Conservation (phyloP, 2,329 filamentous ascomycete species). For the Helotiales sp. region DNA sequence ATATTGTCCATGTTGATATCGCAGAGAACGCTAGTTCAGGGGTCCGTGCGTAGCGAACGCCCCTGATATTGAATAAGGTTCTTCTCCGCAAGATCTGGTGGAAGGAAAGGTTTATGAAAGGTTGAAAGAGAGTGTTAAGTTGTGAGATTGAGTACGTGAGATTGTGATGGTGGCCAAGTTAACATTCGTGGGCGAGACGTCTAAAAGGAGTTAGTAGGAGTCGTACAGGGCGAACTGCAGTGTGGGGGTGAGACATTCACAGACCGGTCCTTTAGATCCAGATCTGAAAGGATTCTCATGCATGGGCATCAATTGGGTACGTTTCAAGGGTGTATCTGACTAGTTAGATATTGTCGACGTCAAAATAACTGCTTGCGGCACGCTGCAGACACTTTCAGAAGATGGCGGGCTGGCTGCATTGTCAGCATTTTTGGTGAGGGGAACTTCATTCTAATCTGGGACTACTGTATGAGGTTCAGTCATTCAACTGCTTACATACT, state of each 20-base stretch:
- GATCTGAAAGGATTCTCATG: neutral
- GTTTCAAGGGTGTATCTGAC: too few relatives aligned
- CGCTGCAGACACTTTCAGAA: too few relatives aligned
- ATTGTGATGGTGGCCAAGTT: neutral
- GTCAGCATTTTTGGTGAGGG: too few relatives aligned
- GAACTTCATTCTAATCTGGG: too few relatives aligned
- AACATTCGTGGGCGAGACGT: neutral
- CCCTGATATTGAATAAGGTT: neutral
- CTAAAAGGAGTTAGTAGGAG: neutral
- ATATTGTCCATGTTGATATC: neutral
- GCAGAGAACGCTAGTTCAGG: neutral
- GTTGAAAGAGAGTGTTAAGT: neutral
- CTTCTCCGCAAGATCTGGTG: neutral
- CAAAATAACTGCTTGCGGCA: too few relatives aligned
- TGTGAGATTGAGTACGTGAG: neutral
- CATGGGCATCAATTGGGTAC: neutral
- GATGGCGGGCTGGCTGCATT: too few relatives aligned
- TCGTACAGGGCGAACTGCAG: neutral
- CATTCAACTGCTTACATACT: too few relatives aligned
- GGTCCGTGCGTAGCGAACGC: neutral
- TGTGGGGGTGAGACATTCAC: neutral
- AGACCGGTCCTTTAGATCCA: neutral
- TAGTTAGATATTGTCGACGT: too few relatives aligned
- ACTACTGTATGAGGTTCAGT: too few relatives aligned
- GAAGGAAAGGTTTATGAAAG: neutral